Percentiles rank a stretch among this genome's conserved stretches.
phyloP scores from a whole-genome alignment of 2,329 filamentous ascomycete species.

The Cytospora mali region DNA sequence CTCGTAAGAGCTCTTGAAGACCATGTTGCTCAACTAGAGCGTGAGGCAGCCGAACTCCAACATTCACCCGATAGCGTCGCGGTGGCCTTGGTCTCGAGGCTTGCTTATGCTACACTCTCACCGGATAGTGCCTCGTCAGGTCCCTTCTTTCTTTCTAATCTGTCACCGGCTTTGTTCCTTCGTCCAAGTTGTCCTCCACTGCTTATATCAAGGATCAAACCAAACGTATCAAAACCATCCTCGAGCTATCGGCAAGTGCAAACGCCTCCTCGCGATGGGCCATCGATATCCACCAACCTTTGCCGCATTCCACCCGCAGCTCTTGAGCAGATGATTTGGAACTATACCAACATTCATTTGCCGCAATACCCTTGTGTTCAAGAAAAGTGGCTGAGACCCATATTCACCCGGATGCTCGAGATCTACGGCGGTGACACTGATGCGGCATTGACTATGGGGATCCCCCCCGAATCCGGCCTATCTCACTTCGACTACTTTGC shows the following conservation, averaged over 20 bases:
- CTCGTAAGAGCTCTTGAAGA: conserved; percentile 16
- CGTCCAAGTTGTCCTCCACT: conserved; percentile 20
- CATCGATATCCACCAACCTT: conserved; percentile 13
- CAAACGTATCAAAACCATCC: conserved; percentile 1
- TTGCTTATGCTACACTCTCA: conserved; percentile 9
- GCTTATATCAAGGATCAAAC: conserved; percentile 9
- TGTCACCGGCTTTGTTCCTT: conserved; percentile 16
- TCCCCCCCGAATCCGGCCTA: conserved; percentile 14
- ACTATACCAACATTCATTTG: conserved; percentile 18
- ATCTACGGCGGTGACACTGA: conserved; percentile 17
- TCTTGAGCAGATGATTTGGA: conserved; percentile 19
- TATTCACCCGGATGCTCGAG: conserved; percentile 6
- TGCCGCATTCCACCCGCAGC: conserved; percentile 13
- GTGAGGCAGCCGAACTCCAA: conserved; percentile 13
- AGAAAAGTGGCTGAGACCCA: conserved; percentile 18
- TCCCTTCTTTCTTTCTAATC: conserved; percentile 10
- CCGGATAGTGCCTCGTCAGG: background rate
- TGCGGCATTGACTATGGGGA: conserved; percentile 9
- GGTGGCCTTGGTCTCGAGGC: conserved; percentile 15
- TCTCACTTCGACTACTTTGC: conserved; percentile 20
- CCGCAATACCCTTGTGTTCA: conserved; percentile 21
- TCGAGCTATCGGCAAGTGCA: background rate
- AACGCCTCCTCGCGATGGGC: conserved; percentile 17
- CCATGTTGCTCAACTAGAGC: conserved; percentile 14
- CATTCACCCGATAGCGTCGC: conserved; percentile 18